Percentiles rank a stretch among this genome's conserved stretches.
Conservation (phyloP, 305 asterid species). For the Solanum aculeatissimum region DNA sequence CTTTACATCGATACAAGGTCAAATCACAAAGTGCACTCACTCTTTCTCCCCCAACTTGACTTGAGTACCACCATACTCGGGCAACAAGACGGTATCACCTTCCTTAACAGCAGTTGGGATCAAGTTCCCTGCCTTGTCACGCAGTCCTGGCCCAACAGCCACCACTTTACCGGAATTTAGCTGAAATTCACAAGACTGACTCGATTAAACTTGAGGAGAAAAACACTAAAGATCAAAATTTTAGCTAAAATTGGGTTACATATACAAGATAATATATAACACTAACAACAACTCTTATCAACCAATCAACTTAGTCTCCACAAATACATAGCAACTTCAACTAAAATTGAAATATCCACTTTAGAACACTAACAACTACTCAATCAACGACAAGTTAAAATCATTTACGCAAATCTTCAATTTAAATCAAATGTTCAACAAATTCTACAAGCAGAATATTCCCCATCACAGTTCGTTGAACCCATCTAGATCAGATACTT, state of each 20-base stretch:
- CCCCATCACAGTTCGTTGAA: neutral
- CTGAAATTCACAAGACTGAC: conserved; percentile 25
- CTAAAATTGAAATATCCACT: too few species aligned
- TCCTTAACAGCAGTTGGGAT: conserved; percentile 79
- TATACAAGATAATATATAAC: neutral
- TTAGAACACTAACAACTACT: neutral
- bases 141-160: conserved; percentile 72
- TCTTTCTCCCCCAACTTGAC: conserved; percentile 84
- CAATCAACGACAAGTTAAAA: neutral
- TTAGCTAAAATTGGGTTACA: neutral
- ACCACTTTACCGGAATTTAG: conserved; percentile 80
- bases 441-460: neutral
- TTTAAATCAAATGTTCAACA: neutral
- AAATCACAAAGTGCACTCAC: conserved; percentile 23
- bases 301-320: neutral
- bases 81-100: conserved; percentile 86
- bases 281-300: neutral
- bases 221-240: neutral
- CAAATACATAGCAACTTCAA: neutral
- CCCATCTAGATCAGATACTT: neutral
- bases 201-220: neutral
- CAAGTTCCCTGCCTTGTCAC: conserved; percentile 40
- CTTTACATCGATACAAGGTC: neutral
- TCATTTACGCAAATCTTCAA: neutral
- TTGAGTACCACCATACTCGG: conserved; percentile 89